Evolutionary conservation across 768 basidiomycete species (phyloP).

Genomic region (Boletus huronensis): DNA sequence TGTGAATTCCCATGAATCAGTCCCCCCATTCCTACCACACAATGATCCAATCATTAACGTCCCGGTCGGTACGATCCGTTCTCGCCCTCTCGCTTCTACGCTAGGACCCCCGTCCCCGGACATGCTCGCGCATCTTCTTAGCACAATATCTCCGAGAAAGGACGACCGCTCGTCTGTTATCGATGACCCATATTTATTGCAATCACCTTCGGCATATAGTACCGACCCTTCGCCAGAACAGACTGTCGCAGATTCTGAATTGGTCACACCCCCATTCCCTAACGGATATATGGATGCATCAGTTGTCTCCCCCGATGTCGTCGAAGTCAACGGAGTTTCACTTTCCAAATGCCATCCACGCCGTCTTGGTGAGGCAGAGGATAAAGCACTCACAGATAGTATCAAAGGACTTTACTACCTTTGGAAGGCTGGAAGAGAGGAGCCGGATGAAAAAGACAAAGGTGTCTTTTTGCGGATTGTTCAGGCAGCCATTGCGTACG

Average conservation of each 20-base stretch:
- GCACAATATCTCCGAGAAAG: slow-evolving; percentile 23
- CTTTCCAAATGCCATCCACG: background rate
- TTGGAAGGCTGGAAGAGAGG: slow-evolving; percentile 46
- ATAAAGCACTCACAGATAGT: slow-evolving; percentile 47
- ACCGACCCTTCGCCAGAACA: slow-evolving; percentile 11
- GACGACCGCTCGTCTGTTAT: slow-evolving; percentile 11
- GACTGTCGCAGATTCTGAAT: slow-evolving; percentile 22
- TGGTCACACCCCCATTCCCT: slow-evolving; percentile 22
- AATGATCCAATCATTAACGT: slow-evolving; percentile 9
- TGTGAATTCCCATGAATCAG: background rate
- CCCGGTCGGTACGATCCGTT: slow-evolving; percentile 19
- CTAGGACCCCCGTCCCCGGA: slow-evolving; percentile 27
- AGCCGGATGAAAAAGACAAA: slow-evolving; percentile 20
- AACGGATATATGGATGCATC: slow-evolving; percentile 9
- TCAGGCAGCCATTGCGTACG: slow-evolving; percentile 24
- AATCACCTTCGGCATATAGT: slow-evolving; percentile 5
- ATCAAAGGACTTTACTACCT: slow-evolving; percentile 56
- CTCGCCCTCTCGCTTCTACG: slow-evolving; percentile 4
- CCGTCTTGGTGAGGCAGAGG: slow-evolving; percentile 18
- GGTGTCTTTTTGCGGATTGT: slow-evolving; percentile 36
- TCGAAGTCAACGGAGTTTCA: slow-evolving; percentile 13
- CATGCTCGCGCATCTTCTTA: slow-evolving; percentile 26
- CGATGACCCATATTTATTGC: slow-evolving; percentile 8
- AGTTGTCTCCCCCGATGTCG: slow-evolving; percentile 11
- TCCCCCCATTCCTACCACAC: slow-evolving; percentile 4